phyloP scores from a whole-genome alignment of 768 basidiomycete species.

The Imleria badia region DNA sequence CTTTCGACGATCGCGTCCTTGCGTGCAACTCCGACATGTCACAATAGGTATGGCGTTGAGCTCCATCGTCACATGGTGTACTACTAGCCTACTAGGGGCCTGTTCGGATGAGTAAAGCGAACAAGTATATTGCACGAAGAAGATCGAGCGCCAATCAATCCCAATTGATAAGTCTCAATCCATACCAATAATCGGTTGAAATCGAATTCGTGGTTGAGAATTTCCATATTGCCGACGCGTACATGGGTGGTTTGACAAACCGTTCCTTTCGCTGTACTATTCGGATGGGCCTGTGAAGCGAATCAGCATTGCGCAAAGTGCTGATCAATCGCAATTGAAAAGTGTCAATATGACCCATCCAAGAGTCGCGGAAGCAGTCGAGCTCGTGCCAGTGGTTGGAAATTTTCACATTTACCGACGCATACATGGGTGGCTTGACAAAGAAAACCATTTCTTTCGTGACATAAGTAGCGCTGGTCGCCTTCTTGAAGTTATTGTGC shows the following conservation, averaged over 20 bases:
- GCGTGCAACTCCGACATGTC: neutral
- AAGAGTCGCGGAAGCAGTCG: too few relatives aligned
- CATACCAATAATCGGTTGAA: neutral
- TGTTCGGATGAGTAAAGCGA: neutral
- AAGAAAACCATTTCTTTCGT: neutral
- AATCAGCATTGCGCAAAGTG: too few relatives aligned
- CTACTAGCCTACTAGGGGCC: too few relatives aligned
- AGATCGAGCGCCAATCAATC: neutral
- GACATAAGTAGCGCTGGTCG: neutral
- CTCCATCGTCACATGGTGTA: neutral
- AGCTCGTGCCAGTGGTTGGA: too few relatives aligned
- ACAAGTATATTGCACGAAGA: too few relatives aligned
- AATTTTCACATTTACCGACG: too few relatives aligned
- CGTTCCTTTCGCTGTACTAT: neutral
- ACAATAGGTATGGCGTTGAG: neutral
- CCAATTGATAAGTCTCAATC: neutral
- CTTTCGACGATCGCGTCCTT: neutral
- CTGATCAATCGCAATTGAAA: too few relatives aligned
- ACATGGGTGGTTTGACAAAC: neutral
- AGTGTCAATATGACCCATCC: too few relatives aligned
- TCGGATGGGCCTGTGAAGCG: too few relatives aligned
- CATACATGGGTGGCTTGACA: too few relatives aligned
- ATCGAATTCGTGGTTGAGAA: neutral
- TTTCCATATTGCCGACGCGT: neutral
- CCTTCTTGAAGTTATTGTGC: neutral